These are phyloP conservation scores for Pyrenophora tritici-repentis DNA, from an alignment of 2,329 filamentous ascomycete species.

Conservation along the genomic window DNA sequence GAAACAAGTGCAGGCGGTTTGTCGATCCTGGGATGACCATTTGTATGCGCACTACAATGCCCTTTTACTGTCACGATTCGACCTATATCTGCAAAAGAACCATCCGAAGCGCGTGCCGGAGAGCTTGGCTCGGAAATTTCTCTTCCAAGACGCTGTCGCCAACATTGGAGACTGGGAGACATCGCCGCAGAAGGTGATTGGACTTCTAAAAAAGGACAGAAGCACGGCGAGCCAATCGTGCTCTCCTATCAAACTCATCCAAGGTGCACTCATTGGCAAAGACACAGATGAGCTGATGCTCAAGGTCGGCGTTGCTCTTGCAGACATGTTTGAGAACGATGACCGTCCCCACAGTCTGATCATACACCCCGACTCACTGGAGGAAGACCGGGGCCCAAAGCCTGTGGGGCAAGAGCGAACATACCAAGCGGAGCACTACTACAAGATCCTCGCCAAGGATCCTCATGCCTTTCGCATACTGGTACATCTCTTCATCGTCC, in stretches of 20 bases:
- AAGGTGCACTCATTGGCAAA: constrained; percentile 73
- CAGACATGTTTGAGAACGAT: constrained; percentile 43
- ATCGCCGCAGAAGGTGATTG: constrained; percentile 62
- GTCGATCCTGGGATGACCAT: constrained; percentile 81
- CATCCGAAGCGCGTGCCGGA: constrained; percentile 59
- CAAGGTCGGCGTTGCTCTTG: constrained; percentile 52
- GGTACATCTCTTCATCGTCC: constrained; percentile 65
- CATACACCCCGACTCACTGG: constrained; percentile 35
- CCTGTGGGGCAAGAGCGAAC: constrained; percentile 24
- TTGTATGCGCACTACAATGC: constrained; percentile 88
- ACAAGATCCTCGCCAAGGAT: constrained; percentile 46
- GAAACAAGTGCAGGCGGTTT: constrained; percentile 74
- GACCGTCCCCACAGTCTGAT: constrained; percentile 36
- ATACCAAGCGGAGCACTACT: constrained; percentile 31
- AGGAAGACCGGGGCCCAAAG: constrained; percentile 24
- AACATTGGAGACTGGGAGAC: constrained; percentile 62
- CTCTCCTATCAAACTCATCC: constrained; percentile 73
- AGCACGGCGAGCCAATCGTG: constrained; percentile 63
- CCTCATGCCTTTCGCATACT: constrained; percentile 52
- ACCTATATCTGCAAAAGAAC: constrained; percentile 66
- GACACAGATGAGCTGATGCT: constrained; percentile 54
- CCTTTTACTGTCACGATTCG: constrained; percentile 79
- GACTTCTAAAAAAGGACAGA: constrained; percentile 61
- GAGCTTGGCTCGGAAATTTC: constrained; percentile 62
- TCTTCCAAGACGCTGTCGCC: constrained; percentile 67